These are phyloP conservation scores for Bruguiera hainesii DNA, from an alignment of 441 rosid species.

Conservation along the genomic window DNA sequence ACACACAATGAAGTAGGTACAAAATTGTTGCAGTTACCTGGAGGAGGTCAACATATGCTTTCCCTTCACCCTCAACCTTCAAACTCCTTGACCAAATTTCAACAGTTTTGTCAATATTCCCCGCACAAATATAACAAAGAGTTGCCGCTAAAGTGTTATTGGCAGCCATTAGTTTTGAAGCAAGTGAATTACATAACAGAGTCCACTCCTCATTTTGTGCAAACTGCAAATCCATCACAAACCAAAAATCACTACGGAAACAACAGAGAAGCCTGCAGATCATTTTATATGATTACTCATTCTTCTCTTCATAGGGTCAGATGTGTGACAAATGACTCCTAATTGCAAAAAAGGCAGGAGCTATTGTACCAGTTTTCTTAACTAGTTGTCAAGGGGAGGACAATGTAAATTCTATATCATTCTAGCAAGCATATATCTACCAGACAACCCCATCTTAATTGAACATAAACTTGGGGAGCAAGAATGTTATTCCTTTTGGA, in stretches of 20 bases:
- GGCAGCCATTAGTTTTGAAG: slow-evolving; percentile 72
- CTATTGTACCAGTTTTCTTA: too few species aligned
- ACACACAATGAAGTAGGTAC: slow-evolving; percentile 1
- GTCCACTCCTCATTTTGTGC: slow-evolving; percentile 95
- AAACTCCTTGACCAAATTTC: slow-evolving; percentile 98
- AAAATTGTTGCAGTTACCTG: slow-evolving; percentile 51
- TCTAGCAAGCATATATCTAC: too few species aligned
- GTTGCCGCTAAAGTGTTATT: slow-evolving; percentile 88
- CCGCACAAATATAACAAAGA: slow-evolving; percentile 93
- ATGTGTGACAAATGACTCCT: too few species aligned
- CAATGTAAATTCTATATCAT: too few species aligned
- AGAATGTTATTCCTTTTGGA: too few species aligned
- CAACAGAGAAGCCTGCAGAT: too few species aligned
- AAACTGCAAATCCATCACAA: slow-evolving; percentile 53
- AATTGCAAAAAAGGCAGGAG: too few species aligned
- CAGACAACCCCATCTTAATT: too few species aligned
- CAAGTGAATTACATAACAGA: slow-evolving; percentile 77
- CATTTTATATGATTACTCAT: too few species aligned
- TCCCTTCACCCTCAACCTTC: slow-evolving; percentile 57
- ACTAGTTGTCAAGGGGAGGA: too few species aligned
- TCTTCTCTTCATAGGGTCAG: too few species aligned
- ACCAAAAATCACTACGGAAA: slow-evolving; percentile 11
- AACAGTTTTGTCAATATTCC: slow-evolving; percentile 95
- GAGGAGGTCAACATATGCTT: slow-evolving; percentile 83
- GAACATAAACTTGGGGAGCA: too few species aligned